A percentile compares a stretch with the other conserved stretches of the same genome.
These are phyloP conservation scores for Jamesozyma gamospora DNA, from an alignment of 805 yeast genomes.

Conservation along the genomic window DNA sequence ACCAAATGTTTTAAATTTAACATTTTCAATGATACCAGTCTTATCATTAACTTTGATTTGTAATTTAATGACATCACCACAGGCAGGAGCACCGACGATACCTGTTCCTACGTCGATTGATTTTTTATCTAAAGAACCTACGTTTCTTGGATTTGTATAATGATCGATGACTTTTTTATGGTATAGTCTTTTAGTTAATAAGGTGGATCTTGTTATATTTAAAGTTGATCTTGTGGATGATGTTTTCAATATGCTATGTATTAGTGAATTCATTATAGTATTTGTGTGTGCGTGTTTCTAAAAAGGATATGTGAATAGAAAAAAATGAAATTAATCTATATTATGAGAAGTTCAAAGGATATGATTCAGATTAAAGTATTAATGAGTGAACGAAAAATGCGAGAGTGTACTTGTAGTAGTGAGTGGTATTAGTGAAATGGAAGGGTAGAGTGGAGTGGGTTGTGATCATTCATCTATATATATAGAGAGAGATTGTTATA, in stretches of 20 bases:
- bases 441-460: too few species aligned
- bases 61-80: conserved; percentile 98
- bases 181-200: conserved; percentile 30
- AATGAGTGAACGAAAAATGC: too few species aligned
- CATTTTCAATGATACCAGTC: conserved; percentile 87
- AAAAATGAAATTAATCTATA: too few species aligned
- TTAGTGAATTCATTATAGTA: conserved; percentile 1
- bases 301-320: too few species aligned
- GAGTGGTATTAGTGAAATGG: too few species aligned
- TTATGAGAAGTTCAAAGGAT: too few species aligned
- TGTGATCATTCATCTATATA: too few species aligned
- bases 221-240: not conserved
- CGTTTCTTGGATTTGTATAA: conserved; percentile 93
- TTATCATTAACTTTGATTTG: conserved; percentile 89
- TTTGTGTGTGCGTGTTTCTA: not conserved
- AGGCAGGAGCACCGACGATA: conserved; percentile 97
- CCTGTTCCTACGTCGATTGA: conserved; percentile 85
- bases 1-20: conserved; percentile 97
- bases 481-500: too few species aligned
- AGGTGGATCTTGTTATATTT: not conserved
- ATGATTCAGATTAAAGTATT: too few species aligned
- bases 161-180: conserved; percentile 94
- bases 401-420: too few species aligned
- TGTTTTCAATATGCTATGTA: conserved; percentile 1
- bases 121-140: conserved; percentile 80